These are phyloP conservation scores for Podospora pseudopauciseta DNA, from an alignment of 495 filamentous ascomycete species.

Conservation along the genomic window DNA sequence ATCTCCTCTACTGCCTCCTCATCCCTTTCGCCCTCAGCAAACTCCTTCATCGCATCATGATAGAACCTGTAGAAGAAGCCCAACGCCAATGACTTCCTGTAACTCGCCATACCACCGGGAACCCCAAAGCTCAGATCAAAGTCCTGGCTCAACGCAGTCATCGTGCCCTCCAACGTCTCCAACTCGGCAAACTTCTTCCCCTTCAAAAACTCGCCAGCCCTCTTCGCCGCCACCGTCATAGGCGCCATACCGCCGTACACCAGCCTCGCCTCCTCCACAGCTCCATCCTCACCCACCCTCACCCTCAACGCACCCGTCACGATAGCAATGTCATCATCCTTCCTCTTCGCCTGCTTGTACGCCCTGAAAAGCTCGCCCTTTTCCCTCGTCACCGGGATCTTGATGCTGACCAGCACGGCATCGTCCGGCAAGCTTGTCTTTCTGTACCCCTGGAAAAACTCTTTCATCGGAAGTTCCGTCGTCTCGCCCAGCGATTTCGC, in stretches of 20 bases:
- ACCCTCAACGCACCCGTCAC: constrained; percentile 81
- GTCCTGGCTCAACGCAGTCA: constrained; percentile 81
- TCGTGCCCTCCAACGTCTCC: constrained; percentile 77
- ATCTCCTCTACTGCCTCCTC: constrained; percentile 61
- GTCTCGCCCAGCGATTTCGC: constrained; percentile 69
- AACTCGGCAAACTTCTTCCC: constrained; percentile 79
- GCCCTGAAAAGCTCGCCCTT: constrained; percentile 69
- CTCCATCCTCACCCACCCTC: constrained; percentile 57
- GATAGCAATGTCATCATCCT: constrained; percentile 96
- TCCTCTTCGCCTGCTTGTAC: constrained; percentile 93
- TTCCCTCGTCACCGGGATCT: constrained; percentile 69
- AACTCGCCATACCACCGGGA: constrained; percentile 93
- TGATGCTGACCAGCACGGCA: constrained; percentile 78
- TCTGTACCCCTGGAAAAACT: constrained; percentile 91
- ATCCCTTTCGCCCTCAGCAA: constrained; percentile 51
- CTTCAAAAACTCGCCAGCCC: constrained; percentile 62
- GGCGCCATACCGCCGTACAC: constrained; percentile 92
- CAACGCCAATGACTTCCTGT: constrained; percentile 83
- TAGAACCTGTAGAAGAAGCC: constrained; percentile 90
- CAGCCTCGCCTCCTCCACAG: constrained; percentile 67
- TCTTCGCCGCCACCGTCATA: constrained; percentile 77
- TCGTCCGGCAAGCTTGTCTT: constrained; percentile 76
- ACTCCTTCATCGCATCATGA: constrained; percentile 54
- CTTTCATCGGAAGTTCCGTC: constrained; percentile 79
- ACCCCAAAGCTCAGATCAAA: constrained; percentile 84